Evolutionary conservation across 2,329 filamentous ascomycete genomes (phyloP).

Genomic region (Cordyceps tenuipes): DNA sequence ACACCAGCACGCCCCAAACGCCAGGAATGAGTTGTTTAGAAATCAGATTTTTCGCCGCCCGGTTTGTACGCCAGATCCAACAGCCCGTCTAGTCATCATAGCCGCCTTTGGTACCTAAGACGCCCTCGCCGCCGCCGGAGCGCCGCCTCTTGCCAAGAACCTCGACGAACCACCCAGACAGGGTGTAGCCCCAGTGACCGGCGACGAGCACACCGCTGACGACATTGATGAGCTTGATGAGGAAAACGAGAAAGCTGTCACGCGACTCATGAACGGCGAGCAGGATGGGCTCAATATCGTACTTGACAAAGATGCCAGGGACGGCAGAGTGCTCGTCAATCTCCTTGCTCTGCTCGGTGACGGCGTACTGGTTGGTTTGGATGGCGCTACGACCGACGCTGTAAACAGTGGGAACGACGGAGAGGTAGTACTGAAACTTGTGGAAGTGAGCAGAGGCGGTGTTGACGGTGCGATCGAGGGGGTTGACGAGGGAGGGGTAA

Average conservation of each 20-base stretch:
- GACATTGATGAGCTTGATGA: slow-evolving; percentile 83
- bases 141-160: slow-evolving; percentile 43
- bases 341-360: slow-evolving; percentile 74
- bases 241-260: slow-evolving; percentile 62
- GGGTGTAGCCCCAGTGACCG: slow-evolving; percentile 84
- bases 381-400: slow-evolving; percentile 60
- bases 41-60: background rate
- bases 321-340: slow-evolving; percentile 59
- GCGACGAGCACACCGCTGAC: slow-evolving; percentile 85
- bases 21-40: background rate
- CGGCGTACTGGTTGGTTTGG: slow-evolving; percentile 95
- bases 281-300: slow-evolving; percentile 93
- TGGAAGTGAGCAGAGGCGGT: slow-evolving; percentile 70
- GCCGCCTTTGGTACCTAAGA: slow-evolving; percentile 40
- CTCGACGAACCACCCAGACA: slow-evolving; percentile 65
- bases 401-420: slow-evolving; percentile 90
- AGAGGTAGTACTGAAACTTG: slow-evolving; percentile 97
- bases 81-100: slow-evolving; percentile 18
- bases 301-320: slow-evolving; percentile 96
- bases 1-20: background rate
- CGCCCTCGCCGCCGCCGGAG: slow-evolving; percentile 36
- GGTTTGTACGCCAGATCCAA: background rate
- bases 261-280: slow-evolving; percentile 77
- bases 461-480: slow-evolving; percentile 84
- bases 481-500: slow-evolving; percentile 88